phyloP scores from a whole-genome alignment of 345 rosid genomes.

The Citrus reticulata region DNA sequence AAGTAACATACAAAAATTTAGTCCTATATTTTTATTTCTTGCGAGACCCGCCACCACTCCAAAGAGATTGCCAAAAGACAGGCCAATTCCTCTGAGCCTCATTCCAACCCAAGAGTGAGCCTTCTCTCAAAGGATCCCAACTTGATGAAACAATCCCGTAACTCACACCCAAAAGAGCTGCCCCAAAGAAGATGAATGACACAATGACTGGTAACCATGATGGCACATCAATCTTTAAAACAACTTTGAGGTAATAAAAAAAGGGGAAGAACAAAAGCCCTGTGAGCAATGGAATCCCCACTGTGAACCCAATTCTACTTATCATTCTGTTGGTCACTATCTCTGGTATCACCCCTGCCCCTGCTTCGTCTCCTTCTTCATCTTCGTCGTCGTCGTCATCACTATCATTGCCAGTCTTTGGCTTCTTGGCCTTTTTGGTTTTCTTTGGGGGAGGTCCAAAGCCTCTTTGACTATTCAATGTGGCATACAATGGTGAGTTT shows the following conservation, averaged over 20 bases:
- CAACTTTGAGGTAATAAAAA: slow-evolving; percentile 86
- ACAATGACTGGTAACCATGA: slow-evolving; percentile 84
- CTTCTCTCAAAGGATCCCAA: slow-evolving; percentile 96
- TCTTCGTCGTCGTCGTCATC: slow-evolving; percentile 19
- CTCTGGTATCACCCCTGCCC: slow-evolving; percentile 73
- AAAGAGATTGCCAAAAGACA: slow-evolving; percentile 85
- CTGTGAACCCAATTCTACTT: slow-evolving; percentile 71
- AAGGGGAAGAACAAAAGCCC: slow-evolving; percentile 86
- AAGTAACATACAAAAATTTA: not conserved
- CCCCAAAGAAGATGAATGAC: slow-evolving; percentile 80
- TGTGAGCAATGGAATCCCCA: slow-evolving; percentile 65
- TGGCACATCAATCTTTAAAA: slow-evolving; percentile 73
- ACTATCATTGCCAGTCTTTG: slow-evolving; percentile 17
- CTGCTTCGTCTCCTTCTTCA: slow-evolving; percentile 29
- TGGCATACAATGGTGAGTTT: slow-evolving; percentile 35
- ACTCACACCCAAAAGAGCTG: slow-evolving; percentile 80
- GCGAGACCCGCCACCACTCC: slow-evolving; percentile 54
- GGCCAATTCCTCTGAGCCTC: slow-evolving; percentile 97
- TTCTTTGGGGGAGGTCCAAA: slow-evolving; percentile 68
- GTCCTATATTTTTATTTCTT: slow-evolving; percentile 24
- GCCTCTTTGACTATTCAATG: slow-evolving; percentile 70
- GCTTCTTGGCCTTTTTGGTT: slow-evolving; percentile 43
- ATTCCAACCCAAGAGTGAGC: slow-evolving; percentile 86
- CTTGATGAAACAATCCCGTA: slow-evolving; percentile 92
- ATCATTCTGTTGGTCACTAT: slow-evolving; percentile 94